Evolutionary conservation across 345 rosid genomes (phyloP).

Genomic region (Dimocarpus longan): DNA sequence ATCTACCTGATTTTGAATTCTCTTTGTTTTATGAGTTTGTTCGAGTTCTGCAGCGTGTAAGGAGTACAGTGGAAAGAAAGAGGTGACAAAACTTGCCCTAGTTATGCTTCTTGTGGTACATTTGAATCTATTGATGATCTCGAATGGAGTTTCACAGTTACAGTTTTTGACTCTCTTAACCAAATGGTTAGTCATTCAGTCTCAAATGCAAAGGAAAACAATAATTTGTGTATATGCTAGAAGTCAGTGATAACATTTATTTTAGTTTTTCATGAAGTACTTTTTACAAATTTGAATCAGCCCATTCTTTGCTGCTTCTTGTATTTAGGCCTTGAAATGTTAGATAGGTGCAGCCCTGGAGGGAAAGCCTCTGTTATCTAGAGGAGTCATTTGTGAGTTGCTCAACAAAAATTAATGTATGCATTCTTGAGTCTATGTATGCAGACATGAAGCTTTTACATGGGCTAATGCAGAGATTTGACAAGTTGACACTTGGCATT

Average conservation of each 20-base stretch:
- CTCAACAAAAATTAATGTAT: neutral
- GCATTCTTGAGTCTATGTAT: slow-evolving; percentile 3
- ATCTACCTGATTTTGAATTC: slow-evolving; percentile 51
- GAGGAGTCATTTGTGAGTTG: neutral
- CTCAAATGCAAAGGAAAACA: too few relatives aligned
- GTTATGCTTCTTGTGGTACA: neutral
- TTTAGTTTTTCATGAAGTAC: neutral
- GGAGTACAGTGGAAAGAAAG: slow-evolving; percentile 45
- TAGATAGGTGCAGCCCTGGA: neutral
- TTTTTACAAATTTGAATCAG: neutral
- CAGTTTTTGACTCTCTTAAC: neutral
- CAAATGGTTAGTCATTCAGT: neutral
- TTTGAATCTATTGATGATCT: slow-evolving; percentile 7
- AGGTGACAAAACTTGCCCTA: slow-evolving; percentile 18
- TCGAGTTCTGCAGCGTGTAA: slow-evolving; percentile 68
- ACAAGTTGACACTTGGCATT: neutral
- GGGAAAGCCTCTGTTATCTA: neutral
- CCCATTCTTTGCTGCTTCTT: slow-evolving; percentile 1
- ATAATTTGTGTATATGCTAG: neutral
- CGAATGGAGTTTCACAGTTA: neutral
- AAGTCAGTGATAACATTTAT: neutral
- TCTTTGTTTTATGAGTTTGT: slow-evolving; percentile 70
- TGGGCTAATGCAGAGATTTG: neutral
- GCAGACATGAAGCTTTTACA: neutral
- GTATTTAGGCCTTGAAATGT: neutral